Conservation (phyloP, 192 early-diverging fungal species). For the Backusella westeae region DNA sequence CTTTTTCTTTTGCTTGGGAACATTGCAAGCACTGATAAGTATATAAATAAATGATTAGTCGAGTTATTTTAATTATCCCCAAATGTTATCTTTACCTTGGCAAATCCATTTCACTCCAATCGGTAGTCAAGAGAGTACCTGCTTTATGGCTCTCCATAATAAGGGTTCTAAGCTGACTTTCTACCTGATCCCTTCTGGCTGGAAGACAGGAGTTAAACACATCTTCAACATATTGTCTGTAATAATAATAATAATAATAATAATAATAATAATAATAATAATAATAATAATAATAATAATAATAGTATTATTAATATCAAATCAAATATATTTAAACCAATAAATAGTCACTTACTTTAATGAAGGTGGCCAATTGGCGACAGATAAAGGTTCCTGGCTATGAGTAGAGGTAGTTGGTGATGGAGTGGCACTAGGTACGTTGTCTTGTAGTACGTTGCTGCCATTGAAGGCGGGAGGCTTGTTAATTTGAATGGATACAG, state of each 20-base stretch:
- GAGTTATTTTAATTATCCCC: background rate
- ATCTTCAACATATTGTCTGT: constrained; percentile 23
- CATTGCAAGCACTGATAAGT: background rate
- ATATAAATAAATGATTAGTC: background rate
- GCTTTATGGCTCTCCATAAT: constrained; percentile 18
- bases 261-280: background rate
- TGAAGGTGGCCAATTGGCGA: constrained; percentile 24
- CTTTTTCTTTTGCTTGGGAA: background rate
- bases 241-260: background rate
- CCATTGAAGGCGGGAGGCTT: background rate
- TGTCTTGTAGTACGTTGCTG: background rate
- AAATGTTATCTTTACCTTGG: constrained; percentile 46
- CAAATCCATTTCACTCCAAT: constrained; percentile 73
- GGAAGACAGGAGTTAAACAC: constrained; percentile 15
- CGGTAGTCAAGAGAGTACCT: constrained; percentile 50
- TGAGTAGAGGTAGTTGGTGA: background rate
- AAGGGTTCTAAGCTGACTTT: constrained; percentile 3
- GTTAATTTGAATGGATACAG: background rate
- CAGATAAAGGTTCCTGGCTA: background rate
- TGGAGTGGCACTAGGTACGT: background rate
- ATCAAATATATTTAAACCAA: background rate
- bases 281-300: background rate
- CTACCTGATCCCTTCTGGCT: constrained; percentile 12
- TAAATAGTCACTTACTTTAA: constrained; percentile 21
- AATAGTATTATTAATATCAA: background rate